A percentile compares a stretch with the other conserved stretches of the same genome.
These are phyloP conservation scores for Clarireedia hainanense DNA, from an alignment of 2,329 filamentous ascomycete species.

Conservation along the genomic window DNA sequence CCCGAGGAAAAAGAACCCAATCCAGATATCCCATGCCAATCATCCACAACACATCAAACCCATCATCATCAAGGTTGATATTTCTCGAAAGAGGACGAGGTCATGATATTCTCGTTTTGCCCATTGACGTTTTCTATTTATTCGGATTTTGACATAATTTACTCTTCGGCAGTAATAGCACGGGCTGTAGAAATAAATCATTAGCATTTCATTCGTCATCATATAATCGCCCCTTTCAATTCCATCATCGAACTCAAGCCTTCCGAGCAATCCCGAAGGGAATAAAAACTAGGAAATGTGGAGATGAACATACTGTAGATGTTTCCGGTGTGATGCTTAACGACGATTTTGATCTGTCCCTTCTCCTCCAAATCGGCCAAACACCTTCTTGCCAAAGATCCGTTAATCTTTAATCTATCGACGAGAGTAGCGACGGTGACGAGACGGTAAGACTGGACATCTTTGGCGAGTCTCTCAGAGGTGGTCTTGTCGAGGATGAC, in stretches of 20 bases:
- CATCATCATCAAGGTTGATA: conserved; percentile 6
- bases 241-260: too few relatives aligned
- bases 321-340: conserved; percentile 93
- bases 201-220: conserved; percentile 1
- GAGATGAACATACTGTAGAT: conserved; percentile 71
- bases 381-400: conserved; percentile 85
- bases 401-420: conserved; percentile 99
- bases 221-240: neutral
- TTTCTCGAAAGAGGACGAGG: conserved; percentile 1
- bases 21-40: conserved; percentile 9
- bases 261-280: neutral
- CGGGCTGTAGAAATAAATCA: conserved; percentile 40
- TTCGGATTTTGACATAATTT: conserved; percentile 18
- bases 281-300: neutral
- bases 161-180: conserved; percentile 47
- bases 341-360: conserved; percentile 96
- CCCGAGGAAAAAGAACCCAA: conserved; percentile 10
- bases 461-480: conserved; percentile 98
- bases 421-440: conserved; percentile 98
- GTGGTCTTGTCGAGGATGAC: conserved; percentile 98
- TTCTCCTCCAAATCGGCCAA: conserved; percentile 93
- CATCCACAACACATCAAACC: conserved; percentile 2
- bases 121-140: conserved; percentile 3
- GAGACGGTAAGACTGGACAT: conserved; percentile 99
- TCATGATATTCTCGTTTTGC: conserved; percentile 6